Evolutionary conservation across 345 rosid genomes (phyloP), one percentile per base, ranked within the genome.

Genomic region (Anastatica hierochuntica): DNA sequence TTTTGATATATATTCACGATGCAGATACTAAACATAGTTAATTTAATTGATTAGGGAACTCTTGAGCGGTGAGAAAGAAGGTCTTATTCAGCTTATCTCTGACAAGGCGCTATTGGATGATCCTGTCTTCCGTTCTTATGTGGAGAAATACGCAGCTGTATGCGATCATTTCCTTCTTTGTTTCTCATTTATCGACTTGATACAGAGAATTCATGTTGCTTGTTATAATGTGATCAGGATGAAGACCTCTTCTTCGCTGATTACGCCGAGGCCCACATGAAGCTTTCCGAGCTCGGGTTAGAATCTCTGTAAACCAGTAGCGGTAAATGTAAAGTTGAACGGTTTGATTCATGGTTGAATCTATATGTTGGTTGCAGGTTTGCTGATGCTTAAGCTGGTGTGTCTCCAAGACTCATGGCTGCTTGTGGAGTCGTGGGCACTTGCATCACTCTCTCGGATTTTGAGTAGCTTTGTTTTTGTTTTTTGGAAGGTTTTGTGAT

Each of bases 161-260:
- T 0, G 83, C 15, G n/a, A 36, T 52, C 34, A 15, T 57, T 48
- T 36, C n/a, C 47, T 1, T 18, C 10, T 1, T 1, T 4, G 13
- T 26, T 8, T 11, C 1, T 35, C 1, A 0, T 42, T 2, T 52
- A 15, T 26, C 13, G 6, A 29, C 8, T 34, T 12, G 21, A 30
- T 6, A 2, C 9, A 14, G 30, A 10, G 19, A 20, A 27, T 17
- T 54, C 8, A 67, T 31, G 41, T 43, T 29, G 9, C 21, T 47
- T 39, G 23, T 5, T 13, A 45, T 34, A 29, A 40, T 60, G 36
- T 4, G 24, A 66, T 33, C 79, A 90, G 98, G 90, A 85, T 51
- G 98, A 92, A 66, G 98, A 92, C 13, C 90, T 86, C 12, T 92
- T 92, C 68, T 92, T 88, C 42, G 85, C 49, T 4, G 98, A 92